phyloP scores from a whole-genome alignment of 352 stramenopile species.

The Phytopythium vexans region DNA sequence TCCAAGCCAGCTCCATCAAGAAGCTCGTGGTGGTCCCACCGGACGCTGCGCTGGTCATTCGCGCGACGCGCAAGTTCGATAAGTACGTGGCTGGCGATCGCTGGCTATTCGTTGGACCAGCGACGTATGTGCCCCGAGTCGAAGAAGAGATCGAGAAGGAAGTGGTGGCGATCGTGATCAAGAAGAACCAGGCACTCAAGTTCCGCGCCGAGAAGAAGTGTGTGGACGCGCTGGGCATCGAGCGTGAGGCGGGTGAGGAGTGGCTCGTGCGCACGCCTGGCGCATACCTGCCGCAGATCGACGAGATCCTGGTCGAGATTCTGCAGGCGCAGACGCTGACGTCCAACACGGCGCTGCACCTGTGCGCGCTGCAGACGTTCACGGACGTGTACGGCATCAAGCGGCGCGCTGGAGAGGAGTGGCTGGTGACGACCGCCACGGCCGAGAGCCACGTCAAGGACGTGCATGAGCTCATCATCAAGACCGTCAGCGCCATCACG shows the following conservation, averaged over 20 bases:
- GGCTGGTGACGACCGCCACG: constrained; percentile 69
- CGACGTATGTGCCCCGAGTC: constrained; percentile 72
- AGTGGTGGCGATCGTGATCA: constrained; percentile 69
- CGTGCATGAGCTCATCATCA: constrained; percentile 71
- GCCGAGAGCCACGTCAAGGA: constrained; percentile 76
- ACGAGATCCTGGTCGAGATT: constrained; percentile 63
- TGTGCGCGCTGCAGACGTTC: constrained; percentile 67
- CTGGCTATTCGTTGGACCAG: constrained; percentile 72
- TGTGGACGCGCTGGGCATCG: constrained; percentile 53
- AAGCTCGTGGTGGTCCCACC: constrained; percentile 56
- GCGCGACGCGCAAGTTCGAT: constrained; percentile 57
- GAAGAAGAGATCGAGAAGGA: constrained; percentile 37
- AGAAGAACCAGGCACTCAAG: constrained; percentile 81
- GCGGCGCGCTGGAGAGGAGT: constrained; percentile 75
- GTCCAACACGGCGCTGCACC: constrained; percentile 55
- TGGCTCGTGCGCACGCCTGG: constrained; percentile 73
- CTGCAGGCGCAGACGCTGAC: constrained; percentile 66
- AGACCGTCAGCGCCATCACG: constrained; percentile 54
- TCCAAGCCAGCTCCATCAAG: constrained; percentile 52
- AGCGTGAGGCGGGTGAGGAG: constrained; percentile 69
- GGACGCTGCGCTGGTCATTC: constrained; percentile 60
- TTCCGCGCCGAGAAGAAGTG: constrained; percentile 82
- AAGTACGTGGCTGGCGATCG: constrained; percentile 59
- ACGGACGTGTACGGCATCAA: constrained; percentile 69
- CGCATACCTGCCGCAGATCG: constrained; percentile 74